Evolutionary conservation across 208 protist species (phyloP), one percentile per base, ranked within the genome.

Genomic region (Tritrichomonas foetus): DNA sequence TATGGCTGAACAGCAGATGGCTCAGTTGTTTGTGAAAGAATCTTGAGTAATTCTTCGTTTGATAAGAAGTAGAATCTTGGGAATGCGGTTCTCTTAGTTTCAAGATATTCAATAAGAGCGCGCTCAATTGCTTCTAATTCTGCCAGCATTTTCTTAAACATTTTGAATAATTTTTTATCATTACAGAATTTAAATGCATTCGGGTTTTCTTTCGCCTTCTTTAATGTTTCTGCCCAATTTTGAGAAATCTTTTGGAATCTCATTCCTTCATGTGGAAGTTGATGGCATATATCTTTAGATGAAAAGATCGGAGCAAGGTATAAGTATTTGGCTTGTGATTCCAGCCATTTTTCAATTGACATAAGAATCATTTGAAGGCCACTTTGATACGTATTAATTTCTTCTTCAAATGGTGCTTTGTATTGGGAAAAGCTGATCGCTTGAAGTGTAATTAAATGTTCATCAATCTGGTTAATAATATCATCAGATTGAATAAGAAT

Each of bases 11-110:
- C 93, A 27, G 94, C 64, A 25, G 49, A 75, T 27, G 53, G 55
- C 11, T 84, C 22, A 53, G 66, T 89, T 75, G 84, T 80, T 33
- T 33, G 57, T 66, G 98, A 97, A 22, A 99, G 96, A 80, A 98
- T 98, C 53, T 98, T 95, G 0, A 98, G 94, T 20, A 98, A 95
- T 92, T 97, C 97, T 93, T 98, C 97, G 95, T 97, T 97, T 36
- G 97, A 98, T 2, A 98, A 94, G 95, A 98, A 98, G 94, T 97
- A 98, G 94, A 98, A 98, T 33, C 97, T 94, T 74, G 97, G 96
- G 94, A 98, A 98, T 14, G 94, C 93, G 25, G 89, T 66, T 64
- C 97, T 93, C 95, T 98, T 98, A 33, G 94, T 96, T 93, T 98
- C 97, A 53, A 97, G 94, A 94, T 96, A 97, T 66, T 94, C 94